Evolutionary conservation across 208 protist genomes (phyloP).

Genomic region (Lotmaria passim): DNA sequence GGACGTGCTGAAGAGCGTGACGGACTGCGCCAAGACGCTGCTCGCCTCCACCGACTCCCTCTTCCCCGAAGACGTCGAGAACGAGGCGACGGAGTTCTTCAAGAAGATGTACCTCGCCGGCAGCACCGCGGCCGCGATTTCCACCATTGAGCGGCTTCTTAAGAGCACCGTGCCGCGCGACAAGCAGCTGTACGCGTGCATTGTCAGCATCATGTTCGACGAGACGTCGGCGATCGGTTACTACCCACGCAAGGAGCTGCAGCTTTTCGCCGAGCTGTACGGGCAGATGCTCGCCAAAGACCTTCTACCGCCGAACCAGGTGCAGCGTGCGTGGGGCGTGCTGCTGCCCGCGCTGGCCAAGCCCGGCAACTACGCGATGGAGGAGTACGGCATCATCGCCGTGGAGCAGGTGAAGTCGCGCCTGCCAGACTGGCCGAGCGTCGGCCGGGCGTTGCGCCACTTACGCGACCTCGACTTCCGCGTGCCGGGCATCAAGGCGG

Average conservation of each 20-base stretch:
- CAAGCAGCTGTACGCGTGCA: slow-evolving; percentile 87
- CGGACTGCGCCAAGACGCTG: slow-evolving; percentile 72
- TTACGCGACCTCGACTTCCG: slow-evolving; percentile 87
- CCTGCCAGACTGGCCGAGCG: slow-evolving; percentile 97
- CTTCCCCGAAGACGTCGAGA: slow-evolving; percentile 85
- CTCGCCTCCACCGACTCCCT: slow-evolving; percentile 80
- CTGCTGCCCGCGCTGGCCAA: slow-evolving; percentile 94
- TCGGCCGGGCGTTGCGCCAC: slow-evolving; percentile 81
- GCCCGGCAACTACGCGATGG: slow-evolving; percentile 87
- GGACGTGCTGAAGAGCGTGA: slow-evolving; percentile 74
- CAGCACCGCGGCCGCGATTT: slow-evolving; percentile 57
- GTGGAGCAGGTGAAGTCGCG: slow-evolving; percentile 95
- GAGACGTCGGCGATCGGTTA: slow-evolving; percentile 68
- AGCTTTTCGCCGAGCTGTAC: slow-evolving; percentile 81
- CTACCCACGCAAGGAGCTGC: slow-evolving; percentile 86
- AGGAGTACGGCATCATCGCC: slow-evolving; percentile 96
- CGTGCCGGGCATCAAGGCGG: slow-evolving; percentile 89
- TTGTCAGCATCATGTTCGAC: slow-evolving; percentile 89
- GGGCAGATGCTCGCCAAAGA: slow-evolving; percentile 86
- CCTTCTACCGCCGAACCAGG: slow-evolving; percentile 70
- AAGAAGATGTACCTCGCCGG: slow-evolving; percentile 81
- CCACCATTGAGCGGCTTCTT: slow-evolving; percentile 61
- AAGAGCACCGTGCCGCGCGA: slow-evolving; percentile 70
- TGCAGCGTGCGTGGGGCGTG: slow-evolving; percentile 78
- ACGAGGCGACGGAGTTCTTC: slow-evolving; percentile 85